Evolutionary conservation across 1,284 basidiomycete genomes (phyloP), one percentile per base, ranked within the genome.

Genomic region (Leccinum ponderosum): DNA sequence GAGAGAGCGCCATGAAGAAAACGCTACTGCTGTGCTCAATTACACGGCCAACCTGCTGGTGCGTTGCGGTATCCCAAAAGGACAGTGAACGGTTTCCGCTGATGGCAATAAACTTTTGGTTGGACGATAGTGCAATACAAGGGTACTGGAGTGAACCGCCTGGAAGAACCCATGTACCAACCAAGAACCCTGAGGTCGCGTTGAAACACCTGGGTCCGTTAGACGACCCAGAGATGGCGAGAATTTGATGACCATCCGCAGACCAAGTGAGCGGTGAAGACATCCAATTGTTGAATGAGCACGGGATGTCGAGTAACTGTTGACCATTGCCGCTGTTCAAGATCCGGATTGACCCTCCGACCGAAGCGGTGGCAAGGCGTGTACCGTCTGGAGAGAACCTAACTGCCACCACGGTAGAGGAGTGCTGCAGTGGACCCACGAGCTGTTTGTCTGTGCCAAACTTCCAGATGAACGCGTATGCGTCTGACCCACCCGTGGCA

Each of bases 341-440:
- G 39, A 42, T 42, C 7, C n/a, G 7, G 4, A 42, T 42, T 17
- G 39, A 42, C n/a, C 15, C 8, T 42, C 39, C 39, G 7, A 17
- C 39, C 7, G 39, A n/a, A 20, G 50, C 53, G 6, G 62, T 64
- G 17, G 62, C 62, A 20, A 63, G 33, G 47, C 57, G 57, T 22
- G 55, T 33, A 11, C 47, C 53, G 1, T 9, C n/a, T 1, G 59
- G 54, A 15, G 61, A 61, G 27, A 56, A 61, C 4, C 37, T 27
- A 20, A 61, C 39, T 4, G 37, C 47, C 12, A 55, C 37, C 8
- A 61, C 59, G 4, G 3, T 12, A n/a, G 35, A 44, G 1, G 51
- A 14, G 17, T 61, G 60, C 22, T 39, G 17, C 6, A 62, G 33
- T 2, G 61, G 61, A 2, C 53, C 53, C 6, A 39, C 20, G 22